These are phyloP conservation scores for Daldinia sp. DNA, from an alignment of 2,329 filamentous ascomycete genomes.

Conservation along the genomic window DNA sequence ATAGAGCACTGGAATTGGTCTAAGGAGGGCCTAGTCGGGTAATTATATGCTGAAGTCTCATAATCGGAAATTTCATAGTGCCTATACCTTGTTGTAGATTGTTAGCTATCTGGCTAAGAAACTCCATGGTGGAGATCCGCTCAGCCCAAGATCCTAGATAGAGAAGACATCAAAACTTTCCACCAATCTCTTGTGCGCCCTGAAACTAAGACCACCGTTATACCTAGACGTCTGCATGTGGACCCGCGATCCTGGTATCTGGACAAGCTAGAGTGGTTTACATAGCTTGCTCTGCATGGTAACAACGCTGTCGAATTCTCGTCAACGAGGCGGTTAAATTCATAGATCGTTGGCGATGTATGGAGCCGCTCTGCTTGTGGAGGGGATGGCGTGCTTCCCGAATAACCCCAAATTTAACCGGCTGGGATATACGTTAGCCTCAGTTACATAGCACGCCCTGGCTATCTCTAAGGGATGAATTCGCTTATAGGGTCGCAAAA, in stretches of 20 bases:
- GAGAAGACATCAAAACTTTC: slow-evolving; percentile 2
- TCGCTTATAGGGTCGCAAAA: background rate
- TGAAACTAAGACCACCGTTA: background rate
- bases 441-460: background rate
- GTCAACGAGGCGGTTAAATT: slow-evolving; percentile 15
- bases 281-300: background rate
- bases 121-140: background rate
- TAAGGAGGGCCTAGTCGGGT: background rate
- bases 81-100: background rate
- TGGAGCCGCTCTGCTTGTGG: background rate
- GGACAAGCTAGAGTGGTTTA: background rate
- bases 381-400: background rate
- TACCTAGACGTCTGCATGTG: background rate
- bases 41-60: background rate
- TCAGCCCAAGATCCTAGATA: slow-evolving; percentile 13
- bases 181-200: slow-evolving; percentile 17
- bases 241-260: background rate
- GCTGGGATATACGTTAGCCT: slow-evolving; percentile 3
- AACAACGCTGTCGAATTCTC: background rate
- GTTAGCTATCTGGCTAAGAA: background rate
- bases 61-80: background rate
- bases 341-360: background rate
- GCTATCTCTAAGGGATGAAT: background rate
- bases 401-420: slow-evolving; percentile 20
- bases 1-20: background rate